Conservation (phyloP, 148 eudicot genomes). For the Spergularia bocconei region DNA sequence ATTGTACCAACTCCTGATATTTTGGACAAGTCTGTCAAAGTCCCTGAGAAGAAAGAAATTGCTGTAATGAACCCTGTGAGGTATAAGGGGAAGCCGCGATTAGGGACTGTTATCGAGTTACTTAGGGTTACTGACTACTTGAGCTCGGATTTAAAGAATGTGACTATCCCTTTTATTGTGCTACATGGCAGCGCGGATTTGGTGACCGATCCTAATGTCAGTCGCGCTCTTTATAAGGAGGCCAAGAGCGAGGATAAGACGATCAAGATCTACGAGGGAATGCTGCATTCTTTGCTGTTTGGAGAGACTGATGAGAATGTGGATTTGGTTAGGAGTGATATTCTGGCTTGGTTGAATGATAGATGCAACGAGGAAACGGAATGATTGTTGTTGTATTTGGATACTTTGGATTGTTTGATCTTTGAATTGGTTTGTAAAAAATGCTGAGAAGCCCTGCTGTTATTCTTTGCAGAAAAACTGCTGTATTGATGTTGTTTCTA, state of each 20-base stretch:
- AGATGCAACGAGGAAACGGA: slow-evolving; percentile 38
- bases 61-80: slow-evolving; percentile 70
- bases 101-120: slow-evolving; percentile 83
- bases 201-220: slow-evolving; percentile 89
- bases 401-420: neutral
- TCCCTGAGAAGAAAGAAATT: slow-evolving; percentile 53
- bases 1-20: slow-evolving; percentile 77
- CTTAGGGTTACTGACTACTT: slow-evolving; percentile 68
- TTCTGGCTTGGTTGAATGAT: slow-evolving; percentile 67
- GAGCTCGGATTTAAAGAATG: slow-evolving; percentile 40
- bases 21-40: slow-evolving; percentile 66
- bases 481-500: too few species aligned
- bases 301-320: slow-evolving; percentile 94
- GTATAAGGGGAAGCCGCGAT: slow-evolving; percentile 74
- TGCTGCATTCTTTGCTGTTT: slow-evolving; percentile 90
- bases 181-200: slow-evolving; percentile 79
- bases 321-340: slow-evolving; percentile 61
- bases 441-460: too few species aligned
- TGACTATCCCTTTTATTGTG: slow-evolving; percentile 60
- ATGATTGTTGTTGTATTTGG: neutral
- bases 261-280: slow-evolving; percentile 71
- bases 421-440: too few species aligned
- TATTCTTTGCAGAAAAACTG: too few species aligned
- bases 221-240: slow-evolving; percentile 57
- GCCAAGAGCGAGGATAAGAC: slow-evolving; percentile 75